Evolutionary conservation across 2,329 filamentous ascomycete genomes (phyloP).

Genomic region (Trichoderma pleuroti): DNA sequence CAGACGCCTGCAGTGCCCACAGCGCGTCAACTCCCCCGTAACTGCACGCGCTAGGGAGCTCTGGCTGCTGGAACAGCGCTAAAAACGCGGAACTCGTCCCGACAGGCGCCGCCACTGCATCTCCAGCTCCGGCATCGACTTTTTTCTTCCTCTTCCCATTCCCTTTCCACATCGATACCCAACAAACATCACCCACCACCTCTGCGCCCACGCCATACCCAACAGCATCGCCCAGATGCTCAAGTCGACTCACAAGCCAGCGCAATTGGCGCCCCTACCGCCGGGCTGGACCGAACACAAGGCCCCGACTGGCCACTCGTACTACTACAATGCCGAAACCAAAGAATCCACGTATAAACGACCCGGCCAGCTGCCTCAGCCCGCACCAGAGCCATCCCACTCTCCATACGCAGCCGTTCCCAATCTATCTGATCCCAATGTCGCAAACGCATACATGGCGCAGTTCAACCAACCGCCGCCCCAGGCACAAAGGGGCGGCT

Average conservation of each 20-base stretch:
- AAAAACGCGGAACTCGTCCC: constrained; percentile 1
- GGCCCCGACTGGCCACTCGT: constrained; percentile 79
- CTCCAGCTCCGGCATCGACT: not conserved
- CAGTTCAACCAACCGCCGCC: constrained; percentile 45
- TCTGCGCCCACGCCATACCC: not conserved
- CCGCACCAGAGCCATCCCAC: constrained; percentile 31
- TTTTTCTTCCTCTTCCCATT: not conserved
- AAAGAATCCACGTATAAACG: constrained; percentile 85
- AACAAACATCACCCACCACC: not conserved
- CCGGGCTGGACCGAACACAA: constrained; percentile 91
- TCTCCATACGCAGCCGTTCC: constrained; percentile 31
- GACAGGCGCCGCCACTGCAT: not conserved
- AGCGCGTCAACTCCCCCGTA: not conserved
- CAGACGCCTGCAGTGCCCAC: not conserved
- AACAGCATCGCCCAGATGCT: constrained; percentile 45
- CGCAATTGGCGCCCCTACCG: constrained; percentile 56
- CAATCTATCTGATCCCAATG: constrained; percentile 50
- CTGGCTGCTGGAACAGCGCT: not conserved
- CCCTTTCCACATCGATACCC: not conserved
- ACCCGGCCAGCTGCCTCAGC: constrained; percentile 46
- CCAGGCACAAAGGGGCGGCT: constrained; percentile 30
- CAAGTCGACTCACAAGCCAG: constrained; percentile 69
- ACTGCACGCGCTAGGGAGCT: not conserved
- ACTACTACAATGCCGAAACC: constrained; percentile 81
- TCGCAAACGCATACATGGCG: constrained; percentile 60